phyloP scores from a whole-genome alignment of 2,329 filamentous ascomycete species.

The Plectosphaerella sp. region DNA sequence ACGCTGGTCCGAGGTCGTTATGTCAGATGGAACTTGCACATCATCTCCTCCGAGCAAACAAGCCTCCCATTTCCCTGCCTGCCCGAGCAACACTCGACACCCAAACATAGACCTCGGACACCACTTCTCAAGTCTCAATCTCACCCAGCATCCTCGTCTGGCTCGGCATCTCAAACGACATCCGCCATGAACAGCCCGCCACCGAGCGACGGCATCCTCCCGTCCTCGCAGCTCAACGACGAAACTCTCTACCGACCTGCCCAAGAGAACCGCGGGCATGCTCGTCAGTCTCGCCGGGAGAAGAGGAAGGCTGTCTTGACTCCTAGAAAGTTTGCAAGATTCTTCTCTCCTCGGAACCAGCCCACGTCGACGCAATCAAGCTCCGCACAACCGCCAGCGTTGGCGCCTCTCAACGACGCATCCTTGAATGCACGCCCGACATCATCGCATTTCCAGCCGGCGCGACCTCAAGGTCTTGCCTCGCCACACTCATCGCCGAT shows the following conservation, averaged over 20 bases:
- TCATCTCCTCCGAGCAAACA: too few species aligned
- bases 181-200: constrained; percentile 8
- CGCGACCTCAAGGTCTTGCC: not conserved
- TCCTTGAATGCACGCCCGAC: constrained; percentile 25
- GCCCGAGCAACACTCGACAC: too few species aligned
- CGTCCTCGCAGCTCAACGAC: constrained; percentile 7
- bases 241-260: constrained; percentile 5
- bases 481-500: constrained; percentile 6
- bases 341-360: constrained; percentile 46
- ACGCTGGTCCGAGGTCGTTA: too few species aligned
- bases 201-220: constrained; percentile 12
- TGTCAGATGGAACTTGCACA: too few species aligned
- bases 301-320: constrained; percentile 47
- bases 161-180: not conserved
- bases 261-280: not conserved
- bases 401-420: constrained; percentile 34
- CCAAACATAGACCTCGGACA: too few species aligned
- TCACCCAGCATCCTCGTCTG: too few species aligned
- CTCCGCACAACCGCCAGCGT: constrained; percentile 29
- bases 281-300: constrained; percentile 30
- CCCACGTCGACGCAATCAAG: constrained; percentile 28
- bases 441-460: constrained; percentile 3
- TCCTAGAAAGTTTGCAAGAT: constrained; percentile 47
- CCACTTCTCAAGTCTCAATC: too few species aligned
- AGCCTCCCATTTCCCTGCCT: too few species aligned